A percentile compares a stretch with the other conserved stretches of the same genome.
Conservation (phyloP, 2,329 filamentous ascomycete genomes). For the Fusarium foetens region DNA sequence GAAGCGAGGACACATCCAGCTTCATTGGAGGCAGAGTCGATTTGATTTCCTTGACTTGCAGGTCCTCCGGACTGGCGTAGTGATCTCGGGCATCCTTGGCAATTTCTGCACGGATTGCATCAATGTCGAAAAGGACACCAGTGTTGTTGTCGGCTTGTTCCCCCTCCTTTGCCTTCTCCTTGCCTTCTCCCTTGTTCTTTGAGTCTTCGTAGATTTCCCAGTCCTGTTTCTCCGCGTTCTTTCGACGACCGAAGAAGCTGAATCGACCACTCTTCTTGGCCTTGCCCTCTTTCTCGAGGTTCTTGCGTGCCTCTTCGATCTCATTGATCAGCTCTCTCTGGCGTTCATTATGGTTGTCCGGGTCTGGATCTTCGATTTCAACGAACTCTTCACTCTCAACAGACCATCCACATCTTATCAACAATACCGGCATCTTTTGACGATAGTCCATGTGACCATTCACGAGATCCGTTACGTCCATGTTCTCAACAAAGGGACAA, state of each 20-base stretch:
- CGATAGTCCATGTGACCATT: slow-evolving; percentile 97
- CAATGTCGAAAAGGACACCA: slow-evolving; percentile 89
- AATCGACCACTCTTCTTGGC: slow-evolving; percentile 70
- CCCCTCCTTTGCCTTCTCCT: slow-evolving; percentile 49
- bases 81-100: slow-evolving; percentile 72
- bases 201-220: slow-evolving; percentile 94
- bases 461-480: slow-evolving; percentile 86
- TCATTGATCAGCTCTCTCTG: slow-evolving; percentile 96
- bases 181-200: slow-evolving; percentile 51
- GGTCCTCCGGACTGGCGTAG: slow-evolving; percentile 54
- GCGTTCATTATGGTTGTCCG: slow-evolving; percentile 86
- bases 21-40: slow-evolving; percentile 93
- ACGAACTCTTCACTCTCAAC: slow-evolving; percentile 94
- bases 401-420: slow-evolving; percentile 89
- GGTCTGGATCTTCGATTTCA: slow-evolving; percentile 97
- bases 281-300: slow-evolving; percentile 82
- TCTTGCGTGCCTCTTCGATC: slow-evolving; percentile 91
- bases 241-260: slow-evolving; percentile 84
- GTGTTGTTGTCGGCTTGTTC: slow-evolving; percentile 59
- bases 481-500: slow-evolving; percentile 86
- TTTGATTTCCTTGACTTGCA: slow-evolving; percentile 81
- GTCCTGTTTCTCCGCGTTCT: slow-evolving; percentile 81
- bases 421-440: slow-evolving; percentile 85
- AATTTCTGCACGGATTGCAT: slow-evolving; percentile 89
- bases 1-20: slow-evolving; percentile 65